Evolutionary conservation across 202 grass and related monocot genomes (phyloP).

Genomic region (Zoysia matrella): DNA sequence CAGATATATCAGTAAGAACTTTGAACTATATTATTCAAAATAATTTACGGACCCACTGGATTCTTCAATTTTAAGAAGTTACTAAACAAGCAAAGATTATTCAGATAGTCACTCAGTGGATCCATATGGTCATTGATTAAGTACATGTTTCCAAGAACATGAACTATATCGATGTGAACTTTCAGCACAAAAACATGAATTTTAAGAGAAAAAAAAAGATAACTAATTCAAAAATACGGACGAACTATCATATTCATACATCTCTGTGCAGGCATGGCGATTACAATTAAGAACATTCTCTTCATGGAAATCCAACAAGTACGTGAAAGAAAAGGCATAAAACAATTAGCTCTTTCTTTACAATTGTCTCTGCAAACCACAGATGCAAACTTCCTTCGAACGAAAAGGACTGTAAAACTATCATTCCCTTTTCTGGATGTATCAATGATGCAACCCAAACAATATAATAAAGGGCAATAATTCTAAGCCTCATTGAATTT

Average conservation of each 20-base stretch:
- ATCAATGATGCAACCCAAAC: conserved; percentile 15
- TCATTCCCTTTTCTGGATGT: background rate
- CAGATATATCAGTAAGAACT: background rate
- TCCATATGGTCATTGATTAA: background rate
- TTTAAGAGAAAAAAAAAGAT: background rate
- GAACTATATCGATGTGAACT: background rate
- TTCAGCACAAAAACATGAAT: background rate
- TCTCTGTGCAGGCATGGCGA: background rate
- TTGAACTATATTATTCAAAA: background rate
- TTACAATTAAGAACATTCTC: conserved; percentile 20
- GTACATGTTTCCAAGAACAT: background rate
- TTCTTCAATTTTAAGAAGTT: background rate
- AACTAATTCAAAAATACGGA: background rate
- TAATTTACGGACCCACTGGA: background rate
- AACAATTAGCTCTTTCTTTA: background rate
- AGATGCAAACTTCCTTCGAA: conserved; percentile 30
- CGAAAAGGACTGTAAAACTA: background rate
- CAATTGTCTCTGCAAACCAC: conserved; percentile 13
- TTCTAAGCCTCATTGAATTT: conserved; percentile 9
- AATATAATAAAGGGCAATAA: conserved; percentile 25
- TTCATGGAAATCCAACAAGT: conserved; percentile 27
- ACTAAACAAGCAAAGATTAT: background rate
- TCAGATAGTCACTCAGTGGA: background rate
- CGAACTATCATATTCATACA: conserved; percentile 26
- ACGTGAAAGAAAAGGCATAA: background rate